A percentile compares a stretch with the other conserved stretches of the same genome.
Conservation (phyloP, 1,284 basidiomycete species). For the Phylloboletellus chloephorus region DNA sequence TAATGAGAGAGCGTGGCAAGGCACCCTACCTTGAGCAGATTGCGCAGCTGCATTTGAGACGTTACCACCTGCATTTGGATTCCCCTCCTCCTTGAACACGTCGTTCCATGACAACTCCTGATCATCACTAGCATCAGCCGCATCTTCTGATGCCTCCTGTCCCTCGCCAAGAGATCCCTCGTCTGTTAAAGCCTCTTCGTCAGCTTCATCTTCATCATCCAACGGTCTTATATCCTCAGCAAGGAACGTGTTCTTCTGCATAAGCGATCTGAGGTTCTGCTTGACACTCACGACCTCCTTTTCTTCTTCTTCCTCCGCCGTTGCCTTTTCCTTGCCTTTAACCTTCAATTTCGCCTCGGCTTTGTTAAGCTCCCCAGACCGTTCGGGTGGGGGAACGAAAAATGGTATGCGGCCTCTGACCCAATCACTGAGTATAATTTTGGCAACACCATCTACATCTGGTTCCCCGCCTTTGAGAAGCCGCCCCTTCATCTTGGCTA, state of each 20-base stretch:
- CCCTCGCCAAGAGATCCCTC: slow-evolving; percentile 30
- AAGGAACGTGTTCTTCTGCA: slow-evolving; percentile 81
- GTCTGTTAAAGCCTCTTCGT: slow-evolving; percentile 25
- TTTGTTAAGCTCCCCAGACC: slow-evolving; percentile 62
- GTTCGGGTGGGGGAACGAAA: slow-evolving; percentile 78
- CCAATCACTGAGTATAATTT: slow-evolving; percentile 97
- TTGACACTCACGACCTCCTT: slow-evolving; percentile 51
- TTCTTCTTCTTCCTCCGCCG: slow-evolving; percentile 25
- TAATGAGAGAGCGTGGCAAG: neutral
- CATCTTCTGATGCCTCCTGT: slow-evolving; percentile 29
- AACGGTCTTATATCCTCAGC: slow-evolving; percentile 63
- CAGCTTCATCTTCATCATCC: slow-evolving; percentile 43
- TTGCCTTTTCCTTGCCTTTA: slow-evolving; percentile 34
- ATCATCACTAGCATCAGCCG: slow-evolving; percentile 36
- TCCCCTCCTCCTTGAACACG: slow-evolving; percentile 48
- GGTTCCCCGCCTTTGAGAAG: slow-evolving; percentile 94
- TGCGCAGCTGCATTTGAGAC: slow-evolving; percentile 27
- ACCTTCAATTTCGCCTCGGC: slow-evolving; percentile 52
- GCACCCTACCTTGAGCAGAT: slow-evolving; percentile 23
- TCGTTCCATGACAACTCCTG: slow-evolving; percentile 61
- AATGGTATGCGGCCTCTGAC: slow-evolving; percentile 92
- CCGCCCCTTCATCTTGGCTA: slow-evolving; percentile 90
- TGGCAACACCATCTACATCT: slow-evolving; percentile 88
- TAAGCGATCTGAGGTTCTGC: slow-evolving; percentile 72
- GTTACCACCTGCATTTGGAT: slow-evolving; percentile 23